These are phyloP conservation scores for Phytopythium helicoides DNA, from an alignment of 352 stramenopile genomes.

Conservation along the genomic window DNA sequence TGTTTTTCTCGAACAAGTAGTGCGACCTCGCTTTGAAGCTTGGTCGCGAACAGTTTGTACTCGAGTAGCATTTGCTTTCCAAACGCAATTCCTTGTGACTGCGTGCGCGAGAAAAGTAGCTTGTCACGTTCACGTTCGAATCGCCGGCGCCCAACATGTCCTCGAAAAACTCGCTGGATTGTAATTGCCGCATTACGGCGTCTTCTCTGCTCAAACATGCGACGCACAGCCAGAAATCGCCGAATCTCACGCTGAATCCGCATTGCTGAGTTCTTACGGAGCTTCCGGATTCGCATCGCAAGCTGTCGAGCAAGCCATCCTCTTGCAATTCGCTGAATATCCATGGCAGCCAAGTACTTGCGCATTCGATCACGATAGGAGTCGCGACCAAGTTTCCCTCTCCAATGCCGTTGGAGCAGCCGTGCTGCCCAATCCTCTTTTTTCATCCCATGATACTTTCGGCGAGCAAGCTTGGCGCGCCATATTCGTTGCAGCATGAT, in stretches of 20 bases:
- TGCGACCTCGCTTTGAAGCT: conserved; percentile 92
- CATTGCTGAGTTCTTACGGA: conserved; percentile 52
- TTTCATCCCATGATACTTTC: conserved; percentile 72
- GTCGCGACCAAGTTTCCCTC: conserved; percentile 85
- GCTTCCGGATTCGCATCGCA: conserved; percentile 52
- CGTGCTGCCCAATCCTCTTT: conserved; percentile 89
- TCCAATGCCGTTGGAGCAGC: conserved; percentile 90
- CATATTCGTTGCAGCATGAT: conserved; percentile 87
- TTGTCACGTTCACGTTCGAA: conserved; percentile 90
- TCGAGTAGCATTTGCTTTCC: conserved; percentile 95
- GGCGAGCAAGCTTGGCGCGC: conserved; percentile 78
- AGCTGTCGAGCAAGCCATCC: conserved; percentile 63
- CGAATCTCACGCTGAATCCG: conserved; percentile 84
- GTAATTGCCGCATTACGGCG: conserved; percentile 58
- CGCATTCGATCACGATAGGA: conserved; percentile 74
- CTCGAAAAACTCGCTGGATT: conserved; percentile 90
- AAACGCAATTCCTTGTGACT: conserved; percentile 93
- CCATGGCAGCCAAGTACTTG: conserved; percentile 72
- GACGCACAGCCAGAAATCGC: conserved; percentile 48
- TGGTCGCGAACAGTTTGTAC: conserved; percentile 94
- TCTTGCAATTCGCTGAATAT: conserved; percentile 87
- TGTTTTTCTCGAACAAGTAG: conserved; percentile 90
- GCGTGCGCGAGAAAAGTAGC: conserved; percentile 92
- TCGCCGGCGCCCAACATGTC: conserved; percentile 75
- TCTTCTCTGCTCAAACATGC: conserved; percentile 45